phyloP scores from a whole-genome alignment of 2,329 filamentous ascomycete species.

The Paracorniculantispora psalliotae region DNA sequence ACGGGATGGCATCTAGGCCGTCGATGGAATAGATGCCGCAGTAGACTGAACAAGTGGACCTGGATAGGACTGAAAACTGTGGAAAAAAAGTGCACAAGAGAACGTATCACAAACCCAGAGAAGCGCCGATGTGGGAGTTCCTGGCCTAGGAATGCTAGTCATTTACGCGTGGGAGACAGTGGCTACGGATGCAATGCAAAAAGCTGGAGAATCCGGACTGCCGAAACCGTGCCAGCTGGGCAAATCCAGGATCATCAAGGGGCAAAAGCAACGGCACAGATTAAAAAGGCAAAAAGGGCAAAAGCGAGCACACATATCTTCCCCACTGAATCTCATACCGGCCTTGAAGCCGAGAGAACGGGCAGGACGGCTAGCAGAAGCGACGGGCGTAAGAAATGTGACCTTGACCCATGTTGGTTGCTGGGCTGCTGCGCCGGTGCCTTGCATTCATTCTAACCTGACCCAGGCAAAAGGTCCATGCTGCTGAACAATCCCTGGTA shows the following conservation, averaged over 20 bases:
- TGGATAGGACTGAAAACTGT: neutral
- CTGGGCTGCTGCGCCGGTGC: neutral
- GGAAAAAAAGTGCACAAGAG: neutral
- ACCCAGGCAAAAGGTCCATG: neutral
- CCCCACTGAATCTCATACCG: neutral
- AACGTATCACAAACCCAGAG: neutral
- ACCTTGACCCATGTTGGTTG: slow-evolving; percentile 2
- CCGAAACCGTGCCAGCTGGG: neutral
- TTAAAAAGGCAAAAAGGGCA: neutral
- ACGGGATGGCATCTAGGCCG: neutral
- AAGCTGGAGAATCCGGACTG: neutral
- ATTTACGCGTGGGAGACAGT: neutral
- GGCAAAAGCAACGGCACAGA: neutral
- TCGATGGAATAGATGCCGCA: neutral
- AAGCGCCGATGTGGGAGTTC: neutral
- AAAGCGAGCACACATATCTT: neutral
- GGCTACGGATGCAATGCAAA: neutral
- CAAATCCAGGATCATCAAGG: neutral
- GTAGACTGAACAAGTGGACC: neutral
- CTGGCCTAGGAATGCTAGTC: neutral
- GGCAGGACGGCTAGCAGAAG: neutral
- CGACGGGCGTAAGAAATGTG: neutral
- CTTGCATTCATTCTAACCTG: neutral
- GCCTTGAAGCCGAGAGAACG: neutral
- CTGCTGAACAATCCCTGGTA: neutral